phyloP scores from a whole-genome alignment of 2,329 filamentous ascomycete genomes.

The Xylaria sp. region DNA sequence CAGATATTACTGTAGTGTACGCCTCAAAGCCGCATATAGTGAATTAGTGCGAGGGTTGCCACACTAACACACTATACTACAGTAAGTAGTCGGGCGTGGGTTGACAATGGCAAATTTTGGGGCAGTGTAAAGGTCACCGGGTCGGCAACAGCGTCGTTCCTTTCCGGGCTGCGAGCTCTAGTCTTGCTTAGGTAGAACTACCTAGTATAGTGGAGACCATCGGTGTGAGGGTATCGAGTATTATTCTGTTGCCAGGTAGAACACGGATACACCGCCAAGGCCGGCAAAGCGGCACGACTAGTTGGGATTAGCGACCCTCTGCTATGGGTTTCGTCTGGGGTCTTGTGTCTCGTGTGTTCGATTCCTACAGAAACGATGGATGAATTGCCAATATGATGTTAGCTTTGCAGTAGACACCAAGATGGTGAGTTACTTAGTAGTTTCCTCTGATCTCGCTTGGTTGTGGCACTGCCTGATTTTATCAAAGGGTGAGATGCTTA shows the following conservation, averaged over 20 bases:
- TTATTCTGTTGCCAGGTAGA: background rate
- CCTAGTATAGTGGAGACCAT: background rate
- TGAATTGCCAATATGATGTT: background rate
- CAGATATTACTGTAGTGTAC: constrained; percentile 16
- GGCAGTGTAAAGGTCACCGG: constrained; percentile 31
- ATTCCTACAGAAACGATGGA: background rate
- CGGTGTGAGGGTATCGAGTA: background rate
- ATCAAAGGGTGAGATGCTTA: background rate
- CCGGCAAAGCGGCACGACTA: constrained; percentile 9
- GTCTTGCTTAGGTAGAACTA: background rate
- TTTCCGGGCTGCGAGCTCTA: background rate
- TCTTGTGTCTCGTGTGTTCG: background rate
- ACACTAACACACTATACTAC: constrained; percentile 6
- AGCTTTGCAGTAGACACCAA: background rate
- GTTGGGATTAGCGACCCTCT: background rate
- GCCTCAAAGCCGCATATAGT: constrained; percentile 10
- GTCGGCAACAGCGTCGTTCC: background rate
- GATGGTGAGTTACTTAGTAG: too few species aligned
- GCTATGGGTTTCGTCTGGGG: background rate
- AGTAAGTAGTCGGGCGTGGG: constrained; percentile 10
- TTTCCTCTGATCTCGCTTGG: background rate
- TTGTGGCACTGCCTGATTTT: background rate
- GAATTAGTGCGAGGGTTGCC: background rate
- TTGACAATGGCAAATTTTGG: constrained; percentile 15
- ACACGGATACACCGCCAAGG: background rate